phyloP scores from a whole-genome alignment of 305 asterid genomes.

The Coffea humblotiana region DNA sequence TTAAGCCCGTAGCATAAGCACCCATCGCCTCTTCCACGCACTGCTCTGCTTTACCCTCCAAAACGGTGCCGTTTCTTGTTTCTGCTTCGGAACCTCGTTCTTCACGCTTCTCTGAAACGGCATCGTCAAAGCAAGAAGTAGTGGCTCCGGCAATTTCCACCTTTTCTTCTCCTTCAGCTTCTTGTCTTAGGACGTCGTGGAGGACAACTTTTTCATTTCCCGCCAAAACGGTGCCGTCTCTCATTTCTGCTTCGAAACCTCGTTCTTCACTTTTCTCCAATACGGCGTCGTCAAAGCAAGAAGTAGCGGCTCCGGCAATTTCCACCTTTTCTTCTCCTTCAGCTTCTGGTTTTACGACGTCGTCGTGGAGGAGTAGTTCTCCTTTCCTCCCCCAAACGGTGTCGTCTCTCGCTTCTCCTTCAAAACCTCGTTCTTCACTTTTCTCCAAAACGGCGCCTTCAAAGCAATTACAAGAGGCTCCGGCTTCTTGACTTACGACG shows the following conservation, averaged over 20 bases:
- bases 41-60: background rate
- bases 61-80: background rate
- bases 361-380: background rate
- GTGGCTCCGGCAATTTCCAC: background rate
- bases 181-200: background rate
- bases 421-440: too few relatives aligned
- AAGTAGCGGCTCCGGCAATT: too few relatives aligned
- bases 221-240: too few relatives aligned
- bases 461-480: too few relatives aligned
- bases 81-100: background rate
- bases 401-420: too few relatives aligned
- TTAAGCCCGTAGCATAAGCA: background rate
- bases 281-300: too few relatives aligned
- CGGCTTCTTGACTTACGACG: too few relatives aligned
- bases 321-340: background rate
- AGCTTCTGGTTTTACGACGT: background rate
- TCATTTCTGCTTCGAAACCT: too few relatives aligned
- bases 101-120: background rate
- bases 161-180: background rate
- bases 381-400: too few relatives aligned
- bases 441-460: too few relatives aligned
- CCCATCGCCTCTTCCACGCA: background rate
- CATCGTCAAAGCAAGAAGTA: background rate
- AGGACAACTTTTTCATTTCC: background rate
- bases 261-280: too few relatives aligned